phyloP scores from a whole-genome alignment of 768 basidiomycete species.

The Trametes maxima region DNA sequence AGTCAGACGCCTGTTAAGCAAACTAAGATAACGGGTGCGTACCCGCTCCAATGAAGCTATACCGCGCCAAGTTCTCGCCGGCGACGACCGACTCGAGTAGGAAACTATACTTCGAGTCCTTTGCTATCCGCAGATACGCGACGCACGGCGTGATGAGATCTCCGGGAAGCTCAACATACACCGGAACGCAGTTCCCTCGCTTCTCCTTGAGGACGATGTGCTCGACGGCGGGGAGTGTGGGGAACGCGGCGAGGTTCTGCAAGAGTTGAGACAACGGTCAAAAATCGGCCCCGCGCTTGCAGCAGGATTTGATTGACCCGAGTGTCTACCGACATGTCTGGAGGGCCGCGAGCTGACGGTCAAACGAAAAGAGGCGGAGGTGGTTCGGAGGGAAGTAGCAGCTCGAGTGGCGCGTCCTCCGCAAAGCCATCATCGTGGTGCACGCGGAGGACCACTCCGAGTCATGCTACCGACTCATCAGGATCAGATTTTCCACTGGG shows the following conservation, averaged over 20 bases:
- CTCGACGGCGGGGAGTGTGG: slow-evolving; percentile 73
- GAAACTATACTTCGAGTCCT: slow-evolving; percentile 93
- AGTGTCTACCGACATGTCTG: slow-evolving; percentile 29
- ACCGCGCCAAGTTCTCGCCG: slow-evolving; percentile 90
- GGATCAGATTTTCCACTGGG: too few species aligned
- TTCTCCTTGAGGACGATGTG: slow-evolving; percentile 79
- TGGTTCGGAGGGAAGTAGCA: too few species aligned
- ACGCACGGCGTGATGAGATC: slow-evolving; percentile 97
- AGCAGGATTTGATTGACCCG: slow-evolving; percentile 22
- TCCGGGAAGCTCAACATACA: slow-evolving; percentile 91
- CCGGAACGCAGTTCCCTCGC: slow-evolving; percentile 88
- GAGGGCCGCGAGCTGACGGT: background rate
- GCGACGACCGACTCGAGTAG: slow-evolving; percentile 90
- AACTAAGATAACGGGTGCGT: slow-evolving; percentile 27
- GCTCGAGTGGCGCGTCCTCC: too few species aligned
- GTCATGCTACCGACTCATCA: too few species aligned
- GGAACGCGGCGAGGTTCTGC: slow-evolving; percentile 69
- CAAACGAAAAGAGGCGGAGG: background rate
- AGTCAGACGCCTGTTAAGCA: background rate
- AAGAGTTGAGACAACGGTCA: background rate
- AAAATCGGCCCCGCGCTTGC: background rate
- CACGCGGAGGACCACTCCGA: too few species aligned
- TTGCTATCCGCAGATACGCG: slow-evolving; percentile 91
- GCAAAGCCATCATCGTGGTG: too few species aligned
- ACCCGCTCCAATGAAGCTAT: slow-evolving; percentile 97